Conservation (phyloP, 73 alveolate genomes). For the Tetrahymena malaccensis region DNA sequence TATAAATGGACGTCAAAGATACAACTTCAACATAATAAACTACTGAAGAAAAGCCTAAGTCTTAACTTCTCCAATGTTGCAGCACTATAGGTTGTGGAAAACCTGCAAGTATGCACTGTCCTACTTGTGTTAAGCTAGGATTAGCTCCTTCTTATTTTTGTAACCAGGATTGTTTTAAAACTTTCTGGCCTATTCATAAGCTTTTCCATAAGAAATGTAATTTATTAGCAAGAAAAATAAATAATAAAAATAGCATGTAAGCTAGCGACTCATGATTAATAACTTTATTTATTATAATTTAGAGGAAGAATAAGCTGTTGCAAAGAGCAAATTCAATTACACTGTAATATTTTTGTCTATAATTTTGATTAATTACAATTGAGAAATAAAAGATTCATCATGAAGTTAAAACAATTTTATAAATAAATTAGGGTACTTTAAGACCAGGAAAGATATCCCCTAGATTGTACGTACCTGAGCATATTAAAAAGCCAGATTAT, state of each 20-base stretch:
- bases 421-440: conserved; percentile 1
- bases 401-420: not conserved
- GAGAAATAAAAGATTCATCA: not conserved
- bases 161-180: conserved; percentile 76
- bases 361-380: not conserved
- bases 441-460: conserved; percentile 48
- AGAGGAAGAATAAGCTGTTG: conserved; percentile 33
- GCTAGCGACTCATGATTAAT: not conserved
- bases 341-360: not conserved
- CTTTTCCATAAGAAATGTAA: conserved; percentile 61
- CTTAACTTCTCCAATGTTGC: conserved; percentile 23
- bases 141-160: conserved; percentile 84
- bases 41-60: not conserved
- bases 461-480: conserved; percentile 66
- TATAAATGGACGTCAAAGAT: not conserved
- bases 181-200: conserved; percentile 84
- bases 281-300: not conserved
- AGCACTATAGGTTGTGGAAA: conserved; percentile 77
- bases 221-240: not conserved
- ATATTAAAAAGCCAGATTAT: conserved; percentile 88
- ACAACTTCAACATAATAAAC: not conserved
- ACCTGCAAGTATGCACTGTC: conserved; percentile 84
- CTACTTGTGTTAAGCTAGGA: conserved; percentile 80
- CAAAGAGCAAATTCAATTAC: conserved; percentile 55
- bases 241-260: not conserved